A percentile compares a stretch with the other conserved stretches of the same genome.
Evolutionary conservation across 192 early-diverging fungal genomes (phyloP).

Genomic region (Backusella morwellensis): DNA sequence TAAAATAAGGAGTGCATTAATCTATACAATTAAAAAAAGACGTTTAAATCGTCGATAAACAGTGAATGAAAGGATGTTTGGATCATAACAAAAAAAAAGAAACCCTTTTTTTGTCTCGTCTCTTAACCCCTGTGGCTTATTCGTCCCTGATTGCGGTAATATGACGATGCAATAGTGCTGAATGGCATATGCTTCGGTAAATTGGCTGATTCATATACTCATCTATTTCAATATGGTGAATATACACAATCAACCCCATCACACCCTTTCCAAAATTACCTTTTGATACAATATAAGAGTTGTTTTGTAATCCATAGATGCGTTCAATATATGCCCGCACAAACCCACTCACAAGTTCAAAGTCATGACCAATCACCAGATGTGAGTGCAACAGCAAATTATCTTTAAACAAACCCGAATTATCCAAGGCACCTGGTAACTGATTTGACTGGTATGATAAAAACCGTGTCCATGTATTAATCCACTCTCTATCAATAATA

Average conservation of each 20-base stretch:
- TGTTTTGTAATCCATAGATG: background rate
- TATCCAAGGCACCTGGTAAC: background rate
- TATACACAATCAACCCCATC: background rate
- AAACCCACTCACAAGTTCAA: conserved; percentile 4
- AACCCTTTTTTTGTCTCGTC: background rate
- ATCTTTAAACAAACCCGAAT: background rate
- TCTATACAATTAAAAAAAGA: too few relatives aligned
- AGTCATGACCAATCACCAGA: conserved; percentile 2
- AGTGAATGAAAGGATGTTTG: too few relatives aligned
- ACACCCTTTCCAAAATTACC: background rate
- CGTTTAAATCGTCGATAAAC: too few relatives aligned
- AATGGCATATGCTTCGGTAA: conserved; percentile 1
- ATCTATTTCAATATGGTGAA: background rate
- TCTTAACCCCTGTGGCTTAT: background rate
- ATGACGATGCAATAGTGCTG: background rate
- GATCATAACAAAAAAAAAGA: too few relatives aligned
- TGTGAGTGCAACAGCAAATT: background rate
- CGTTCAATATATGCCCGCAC: conserved; percentile 1
- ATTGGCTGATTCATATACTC: background rate
- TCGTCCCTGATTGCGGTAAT: background rate
- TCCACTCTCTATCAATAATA: conserved; percentile 3
- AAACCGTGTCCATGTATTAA: background rate
- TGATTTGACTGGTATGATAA: background rate
- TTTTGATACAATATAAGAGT: background rate
- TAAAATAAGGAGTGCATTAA: too few relatives aligned